phyloP scores from a whole-genome alignment of 495 filamentous ascomycete genomes.

The Penicillium bialowiezense region DNA sequence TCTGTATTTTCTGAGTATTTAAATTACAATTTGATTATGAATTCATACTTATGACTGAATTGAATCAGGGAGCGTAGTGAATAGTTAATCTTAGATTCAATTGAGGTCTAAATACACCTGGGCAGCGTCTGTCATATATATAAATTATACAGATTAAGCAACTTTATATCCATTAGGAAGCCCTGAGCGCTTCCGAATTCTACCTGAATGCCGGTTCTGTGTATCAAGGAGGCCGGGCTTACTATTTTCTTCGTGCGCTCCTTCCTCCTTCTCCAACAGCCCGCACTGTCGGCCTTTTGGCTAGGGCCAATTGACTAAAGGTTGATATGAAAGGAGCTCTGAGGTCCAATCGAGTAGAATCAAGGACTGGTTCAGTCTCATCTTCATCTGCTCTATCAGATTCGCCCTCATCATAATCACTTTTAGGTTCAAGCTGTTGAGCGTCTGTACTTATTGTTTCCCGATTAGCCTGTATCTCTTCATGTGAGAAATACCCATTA shows the following conservation, averaged over 20 bases:
- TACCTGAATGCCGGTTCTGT: neutral
- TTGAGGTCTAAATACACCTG: too few species aligned
- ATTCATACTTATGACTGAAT: too few species aligned
- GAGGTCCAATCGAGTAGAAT: too few species aligned
- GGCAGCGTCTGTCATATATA: neutral
- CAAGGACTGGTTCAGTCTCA: neutral
- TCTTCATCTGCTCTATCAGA: neutral
- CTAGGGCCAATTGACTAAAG: neutral
- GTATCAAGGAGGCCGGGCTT: neutral
- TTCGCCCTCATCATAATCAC: conserved; percentile 1
- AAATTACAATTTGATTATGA: conserved; percentile 2
- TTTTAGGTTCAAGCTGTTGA: conserved; percentile 3
- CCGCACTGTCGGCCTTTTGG: neutral
- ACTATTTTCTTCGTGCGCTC: neutral
- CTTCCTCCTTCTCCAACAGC: neutral
- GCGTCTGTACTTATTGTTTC: neutral
- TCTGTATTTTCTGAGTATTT: conserved; percentile 10
- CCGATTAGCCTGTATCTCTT: conserved; percentile 1
- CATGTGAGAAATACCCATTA: neutral
- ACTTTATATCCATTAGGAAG: neutral
- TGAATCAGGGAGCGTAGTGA: too few species aligned
- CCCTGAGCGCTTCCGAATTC: neutral
- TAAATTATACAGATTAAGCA: neutral
- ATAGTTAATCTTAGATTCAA: too few species aligned
- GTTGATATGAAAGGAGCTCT: too few species aligned